Conservation (phyloP, 2,329 filamentous ascomycete genomes). For the Trichoderma koningiopsis region DNA sequence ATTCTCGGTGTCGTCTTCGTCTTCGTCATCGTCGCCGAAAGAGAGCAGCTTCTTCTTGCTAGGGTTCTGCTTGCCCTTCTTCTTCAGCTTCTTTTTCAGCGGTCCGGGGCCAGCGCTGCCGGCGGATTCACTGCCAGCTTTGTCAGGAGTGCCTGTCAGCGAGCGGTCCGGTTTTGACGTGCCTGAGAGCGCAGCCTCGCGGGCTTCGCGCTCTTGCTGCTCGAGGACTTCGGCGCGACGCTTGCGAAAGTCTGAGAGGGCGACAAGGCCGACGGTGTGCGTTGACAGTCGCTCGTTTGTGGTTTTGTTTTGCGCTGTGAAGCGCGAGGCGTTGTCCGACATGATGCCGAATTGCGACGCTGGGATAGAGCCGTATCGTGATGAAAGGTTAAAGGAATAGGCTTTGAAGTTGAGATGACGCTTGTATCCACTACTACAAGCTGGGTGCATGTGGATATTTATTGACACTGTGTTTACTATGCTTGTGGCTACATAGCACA, state of each 20-base stretch:
- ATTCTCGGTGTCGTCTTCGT: constrained; percentile 55
- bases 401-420: neutral
- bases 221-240: constrained; percentile 92
- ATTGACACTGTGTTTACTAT: neutral
- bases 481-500: neutral
- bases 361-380: constrained; percentile 33
- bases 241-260: constrained; percentile 93
- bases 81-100: constrained; percentile 32
- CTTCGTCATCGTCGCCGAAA: constrained; percentile 69
- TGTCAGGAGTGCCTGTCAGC: constrained; percentile 51
- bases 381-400: neutral
- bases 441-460: neutral
- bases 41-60: constrained; percentile 56
- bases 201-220: constrained; percentile 79
- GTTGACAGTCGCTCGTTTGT: constrained; percentile 81
- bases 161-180: constrained; percentile 54
- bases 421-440: neutral
- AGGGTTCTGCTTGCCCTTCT: constrained; percentile 49
- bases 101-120: constrained; percentile 32
- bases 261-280: constrained; percentile 87
- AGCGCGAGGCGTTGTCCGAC: constrained; percentile 54
- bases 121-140: constrained; percentile 41
- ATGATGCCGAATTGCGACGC: neutral
- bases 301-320: constrained; percentile 73
- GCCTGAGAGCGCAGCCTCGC: constrained; percentile 57